Evolutionary conservation across 306 rosid genomes (phyloP).

Genomic region (Herpetospermum pedunculosum): DNA sequence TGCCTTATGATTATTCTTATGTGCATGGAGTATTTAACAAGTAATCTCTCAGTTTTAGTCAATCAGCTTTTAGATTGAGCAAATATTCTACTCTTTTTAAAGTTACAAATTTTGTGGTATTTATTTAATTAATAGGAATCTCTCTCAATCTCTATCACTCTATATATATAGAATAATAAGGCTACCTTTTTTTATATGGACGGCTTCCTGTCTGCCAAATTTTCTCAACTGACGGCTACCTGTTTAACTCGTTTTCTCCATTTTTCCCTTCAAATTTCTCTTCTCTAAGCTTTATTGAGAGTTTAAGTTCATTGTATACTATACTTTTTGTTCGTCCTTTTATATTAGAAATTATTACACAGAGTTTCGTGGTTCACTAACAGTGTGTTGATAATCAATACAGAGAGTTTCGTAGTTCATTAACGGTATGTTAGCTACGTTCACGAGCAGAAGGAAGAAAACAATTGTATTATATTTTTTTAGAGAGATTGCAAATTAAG

Average conservation of each 20-base stretch:
- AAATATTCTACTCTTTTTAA: background rate
- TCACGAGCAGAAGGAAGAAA: too few species aligned
- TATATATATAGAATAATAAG: background rate
- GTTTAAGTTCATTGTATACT: background rate
- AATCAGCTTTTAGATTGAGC: conserved; percentile 1
- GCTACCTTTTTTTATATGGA: background rate
- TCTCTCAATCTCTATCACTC: background rate
- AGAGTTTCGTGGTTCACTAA: too few species aligned
- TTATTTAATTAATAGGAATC: background rate
- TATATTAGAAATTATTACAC: too few species aligned
- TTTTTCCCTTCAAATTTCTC: background rate
- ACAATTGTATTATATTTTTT: too few species aligned
- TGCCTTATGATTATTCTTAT: background rate
- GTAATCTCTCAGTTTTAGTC: background rate
- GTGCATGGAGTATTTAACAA: conserved; percentile 5
- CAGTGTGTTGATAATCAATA: too few species aligned
- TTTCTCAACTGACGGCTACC: background rate
- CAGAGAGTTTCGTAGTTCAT: too few species aligned
- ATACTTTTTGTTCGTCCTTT: too few species aligned
- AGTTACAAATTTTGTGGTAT: background rate
- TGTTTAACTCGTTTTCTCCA: background rate
- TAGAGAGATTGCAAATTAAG: too few species aligned
- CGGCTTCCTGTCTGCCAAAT: background rate
- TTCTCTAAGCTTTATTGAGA: background rate
- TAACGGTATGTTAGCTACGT: too few species aligned